phyloP scores from a whole-genome alignment of 1,139 yeast genomes.

The Magnusiomyces magnusii region DNA sequence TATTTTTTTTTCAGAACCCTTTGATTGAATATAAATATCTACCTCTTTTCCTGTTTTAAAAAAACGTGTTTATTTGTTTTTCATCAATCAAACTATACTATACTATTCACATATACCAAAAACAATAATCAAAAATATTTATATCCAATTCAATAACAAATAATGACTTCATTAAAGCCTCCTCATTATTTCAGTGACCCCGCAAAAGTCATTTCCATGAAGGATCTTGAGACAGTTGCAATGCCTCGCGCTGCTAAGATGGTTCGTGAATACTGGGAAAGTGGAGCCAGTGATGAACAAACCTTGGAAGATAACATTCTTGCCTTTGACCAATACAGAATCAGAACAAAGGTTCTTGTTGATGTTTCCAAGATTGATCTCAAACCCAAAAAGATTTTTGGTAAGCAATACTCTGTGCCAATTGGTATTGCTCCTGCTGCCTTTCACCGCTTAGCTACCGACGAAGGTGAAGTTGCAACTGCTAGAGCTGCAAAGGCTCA shows the following conservation, averaged over 20 bases:
- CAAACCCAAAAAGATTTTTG: slow-evolving; percentile 38
- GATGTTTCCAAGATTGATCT: slow-evolving; percentile 38
- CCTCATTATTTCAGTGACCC: slow-evolving; percentile 11
- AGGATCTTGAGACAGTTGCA: slow-evolving; percentile 25
- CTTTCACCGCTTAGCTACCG: slow-evolving; percentile 54
- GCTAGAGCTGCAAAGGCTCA: slow-evolving; percentile 30
- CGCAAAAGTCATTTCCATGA: slow-evolving; percentile 20
- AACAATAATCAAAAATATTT: too few relatives aligned
- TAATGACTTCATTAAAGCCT: not conserved
- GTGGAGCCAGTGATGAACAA: slow-evolving; percentile 34
- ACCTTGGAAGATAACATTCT: slow-evolving; percentile 31
- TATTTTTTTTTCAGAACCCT: too few relatives aligned
- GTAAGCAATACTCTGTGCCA: slow-evolving; percentile 42
- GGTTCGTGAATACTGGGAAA: slow-evolving; percentile 35
- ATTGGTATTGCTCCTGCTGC: slow-evolving; percentile 64
- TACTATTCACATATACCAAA: too few relatives aligned
- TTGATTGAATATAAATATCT: too few relatives aligned
- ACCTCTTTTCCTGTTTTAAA: too few relatives aligned
- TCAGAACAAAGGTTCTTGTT: slow-evolving; percentile 41
- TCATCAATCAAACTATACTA: too few relatives aligned
- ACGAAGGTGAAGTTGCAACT: slow-evolving; percentile 50
- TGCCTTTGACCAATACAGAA: slow-evolving; percentile 29
- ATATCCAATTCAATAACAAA: too few relatives aligned
- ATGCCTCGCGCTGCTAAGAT: slow-evolving; percentile 26
- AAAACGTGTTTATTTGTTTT: too few relatives aligned